Evolutionary conservation across 2,329 filamentous ascomycete genomes (phyloP).

Genomic region (Arthrobotrys sphaeroides): DNA sequence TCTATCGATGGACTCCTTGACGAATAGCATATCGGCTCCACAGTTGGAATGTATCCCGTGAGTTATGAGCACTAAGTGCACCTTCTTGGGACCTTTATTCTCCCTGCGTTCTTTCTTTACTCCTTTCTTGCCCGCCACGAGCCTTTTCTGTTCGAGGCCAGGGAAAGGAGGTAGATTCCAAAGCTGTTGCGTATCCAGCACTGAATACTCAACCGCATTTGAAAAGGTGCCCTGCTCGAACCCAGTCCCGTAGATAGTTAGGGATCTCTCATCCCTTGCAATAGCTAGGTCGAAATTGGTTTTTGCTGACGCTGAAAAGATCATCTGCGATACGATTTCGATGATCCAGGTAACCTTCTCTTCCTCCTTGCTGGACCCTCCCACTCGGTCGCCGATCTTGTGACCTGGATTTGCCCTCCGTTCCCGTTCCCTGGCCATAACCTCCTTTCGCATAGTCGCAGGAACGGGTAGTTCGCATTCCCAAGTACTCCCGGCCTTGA

Average conservation of each 20-base stretch:
- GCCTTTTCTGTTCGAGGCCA: slow-evolving; percentile 64
- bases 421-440: slow-evolving; percentile 40
- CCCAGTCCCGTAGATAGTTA: slow-evolving; percentile 60
- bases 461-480: slow-evolving; percentile 81
- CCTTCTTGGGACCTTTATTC: slow-evolving; percentile 73
- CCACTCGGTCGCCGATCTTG: slow-evolving; percentile 35
- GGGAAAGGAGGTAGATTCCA: slow-evolving; percentile 94
- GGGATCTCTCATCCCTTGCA: slow-evolving; percentile 82
- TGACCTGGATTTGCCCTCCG: slow-evolving; percentile 21
- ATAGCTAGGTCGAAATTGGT: slow-evolving; percentile 89
- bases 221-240: slow-evolving; percentile 68
- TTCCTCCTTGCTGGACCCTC: slow-evolving; percentile 60
- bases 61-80: slow-evolving; percentile 91
- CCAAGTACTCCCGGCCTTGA: slow-evolving; percentile 93
- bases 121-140: slow-evolving; percentile 31
- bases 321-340: slow-evolving; percentile 89
- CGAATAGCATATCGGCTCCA: slow-evolving; percentile 92
- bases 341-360: slow-evolving; percentile 83
- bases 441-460: slow-evolving; percentile 73
- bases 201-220: slow-evolving; percentile 76
- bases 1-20: slow-evolving; percentile 96
- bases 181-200: slow-evolving; percentile 86
- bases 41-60: slow-evolving; percentile 96
- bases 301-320: slow-evolving; percentile 88
- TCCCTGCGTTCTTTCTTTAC: slow-evolving; percentile 50